These are phyloP conservation scores for Eucalyptus leucophloia DNA, from an alignment of 345 rosid genomes.

Conservation along the genomic window DNA sequence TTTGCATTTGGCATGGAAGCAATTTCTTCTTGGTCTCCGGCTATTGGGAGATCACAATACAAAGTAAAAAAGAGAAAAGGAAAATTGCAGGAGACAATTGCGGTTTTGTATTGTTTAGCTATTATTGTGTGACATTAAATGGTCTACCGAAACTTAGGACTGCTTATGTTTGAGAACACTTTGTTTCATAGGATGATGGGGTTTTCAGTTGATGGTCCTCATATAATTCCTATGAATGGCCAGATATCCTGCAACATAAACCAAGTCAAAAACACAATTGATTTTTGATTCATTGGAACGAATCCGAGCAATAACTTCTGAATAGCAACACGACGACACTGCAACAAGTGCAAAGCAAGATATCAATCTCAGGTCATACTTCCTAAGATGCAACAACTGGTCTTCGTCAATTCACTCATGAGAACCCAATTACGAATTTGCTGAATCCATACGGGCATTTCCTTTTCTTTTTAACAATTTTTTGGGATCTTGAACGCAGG, in stretches of 20 bases:
- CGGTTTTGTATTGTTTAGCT: background rate
- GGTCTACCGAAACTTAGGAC: background rate
- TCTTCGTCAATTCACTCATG: background rate
- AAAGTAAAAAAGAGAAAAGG: background rate
- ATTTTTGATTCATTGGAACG: background rate
- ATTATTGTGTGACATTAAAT: background rate
- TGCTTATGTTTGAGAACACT: background rate
- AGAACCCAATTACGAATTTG: background rate
- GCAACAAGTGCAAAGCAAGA: background rate
- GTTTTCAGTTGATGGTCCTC: background rate
- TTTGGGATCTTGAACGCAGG: background rate
- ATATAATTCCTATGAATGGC: background rate
- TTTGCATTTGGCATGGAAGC: background rate
- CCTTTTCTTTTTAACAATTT: background rate
- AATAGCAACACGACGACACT: background rate
- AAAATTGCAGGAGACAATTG: background rate
- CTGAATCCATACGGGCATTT: background rate
- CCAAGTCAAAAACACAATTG: background rate
- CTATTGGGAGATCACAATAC: background rate
- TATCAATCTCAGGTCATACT: background rate
- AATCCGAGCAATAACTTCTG: background rate
- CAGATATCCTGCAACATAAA: background rate
- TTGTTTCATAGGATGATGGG: background rate
- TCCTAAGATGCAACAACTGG: background rate
- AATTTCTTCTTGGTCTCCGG: background rate